Percentiles rank a stretch among this genome's conserved stretches.
phyloP scores from a whole-genome alignment of 495 filamentous ascomycete genomes.

The Ascobolus immersus region DNA sequence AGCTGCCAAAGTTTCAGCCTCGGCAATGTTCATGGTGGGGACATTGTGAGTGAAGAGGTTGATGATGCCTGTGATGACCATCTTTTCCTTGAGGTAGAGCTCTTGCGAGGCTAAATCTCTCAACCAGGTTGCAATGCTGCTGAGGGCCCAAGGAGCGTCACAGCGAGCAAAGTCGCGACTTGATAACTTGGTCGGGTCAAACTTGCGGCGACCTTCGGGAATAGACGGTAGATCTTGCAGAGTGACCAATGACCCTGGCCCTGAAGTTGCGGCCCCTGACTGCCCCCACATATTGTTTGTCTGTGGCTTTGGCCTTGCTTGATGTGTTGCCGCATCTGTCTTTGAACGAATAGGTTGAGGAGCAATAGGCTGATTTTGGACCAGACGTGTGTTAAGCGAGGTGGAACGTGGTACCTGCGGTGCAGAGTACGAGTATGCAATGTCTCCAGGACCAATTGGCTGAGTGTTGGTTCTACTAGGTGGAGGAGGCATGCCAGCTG shows the following conservation, averaged over 20 bases:
- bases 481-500: neutral
- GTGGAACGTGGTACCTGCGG: constrained; percentile 51
- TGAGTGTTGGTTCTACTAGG: no score
- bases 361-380: constrained; percentile 18
- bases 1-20: constrained; percentile 67
- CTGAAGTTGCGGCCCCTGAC: no score
- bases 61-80: constrained; percentile 63
- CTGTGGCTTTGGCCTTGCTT: no score
- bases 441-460: no score
- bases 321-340: constrained; percentile 61
- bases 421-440: constrained; percentile 13
- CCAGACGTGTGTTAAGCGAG: neutral
- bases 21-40: constrained; percentile 94
- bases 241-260: constrained; percentile 7
- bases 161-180: constrained; percentile 67
- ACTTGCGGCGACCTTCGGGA: constrained; percentile 31
- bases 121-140: constrained; percentile 65
- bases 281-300: no score
- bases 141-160: constrained; percentile 76
- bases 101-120: constrained; percentile 66
- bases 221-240: constrained; percentile 26
- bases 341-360: constrained; percentile 68
- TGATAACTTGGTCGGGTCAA: constrained; percentile 67
- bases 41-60: constrained; percentile 87
- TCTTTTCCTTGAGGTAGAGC: constrained; percentile 53